Conservation (phyloP, 129 eudicot genomes). For the Calendula officinalis region DNA sequence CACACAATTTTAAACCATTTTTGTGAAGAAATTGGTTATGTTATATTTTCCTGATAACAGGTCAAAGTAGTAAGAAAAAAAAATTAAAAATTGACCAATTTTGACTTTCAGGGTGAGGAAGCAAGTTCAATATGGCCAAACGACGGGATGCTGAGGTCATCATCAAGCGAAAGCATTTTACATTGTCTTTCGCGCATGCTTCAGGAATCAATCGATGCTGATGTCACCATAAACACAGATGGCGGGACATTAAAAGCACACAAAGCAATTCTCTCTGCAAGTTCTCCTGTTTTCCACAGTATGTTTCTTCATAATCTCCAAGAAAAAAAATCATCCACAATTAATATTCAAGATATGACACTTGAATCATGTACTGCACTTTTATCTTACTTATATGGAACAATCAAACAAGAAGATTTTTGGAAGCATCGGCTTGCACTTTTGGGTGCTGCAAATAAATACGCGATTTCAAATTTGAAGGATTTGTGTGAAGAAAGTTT, state of each 20-base stretch:
- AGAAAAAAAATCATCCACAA: constrained; percentile 83
- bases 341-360: constrained; percentile 73
- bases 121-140: constrained; percentile 70
- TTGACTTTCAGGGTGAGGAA: constrained; percentile 58
- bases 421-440: constrained; percentile 73
- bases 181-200: constrained; percentile 72
- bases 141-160: constrained; percentile 37
- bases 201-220: constrained; percentile 58
- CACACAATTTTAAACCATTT: no score
- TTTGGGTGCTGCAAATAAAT: constrained; percentile 77
- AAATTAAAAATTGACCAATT: no score
- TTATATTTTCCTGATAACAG: no score
- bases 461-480: constrained; percentile 53
- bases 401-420: constrained; percentile 55
- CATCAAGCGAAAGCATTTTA: constrained; percentile 55
- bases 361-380: constrained; percentile 71
- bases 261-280: constrained; percentile 76
- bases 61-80: no score
- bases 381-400: constrained; percentile 62
- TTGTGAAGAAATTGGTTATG: no score
- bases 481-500: constrained; percentile 82
- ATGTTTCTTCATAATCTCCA: constrained; percentile 77
- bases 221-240: constrained; percentile 66
- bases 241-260: constrained; percentile 64
- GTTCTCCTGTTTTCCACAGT: constrained; percentile 85